These are phyloP conservation scores for Vaccinium darrowii DNA, from an alignment of 148 eudicot genomes.

Conservation along the genomic window DNA sequence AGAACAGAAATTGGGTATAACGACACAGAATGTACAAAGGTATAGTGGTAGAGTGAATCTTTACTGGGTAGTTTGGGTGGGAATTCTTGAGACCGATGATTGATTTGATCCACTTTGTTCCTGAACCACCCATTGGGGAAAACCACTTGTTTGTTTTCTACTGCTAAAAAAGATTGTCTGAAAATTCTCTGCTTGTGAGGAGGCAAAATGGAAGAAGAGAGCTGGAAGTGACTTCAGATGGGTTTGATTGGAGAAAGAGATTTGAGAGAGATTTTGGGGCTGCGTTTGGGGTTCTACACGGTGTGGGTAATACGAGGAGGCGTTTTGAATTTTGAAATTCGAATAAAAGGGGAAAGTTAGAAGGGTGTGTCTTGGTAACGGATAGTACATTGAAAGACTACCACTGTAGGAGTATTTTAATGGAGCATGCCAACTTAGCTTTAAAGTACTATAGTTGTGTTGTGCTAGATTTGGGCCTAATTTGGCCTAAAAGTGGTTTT, in stretches of 20 bases:
- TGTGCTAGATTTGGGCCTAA: background rate
- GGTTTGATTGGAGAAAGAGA: background rate
- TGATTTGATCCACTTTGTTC: constrained; percentile 71
- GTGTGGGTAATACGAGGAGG: background rate
- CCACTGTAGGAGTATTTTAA: background rate
- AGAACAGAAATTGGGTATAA: background rate
- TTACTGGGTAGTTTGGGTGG: constrained; percentile 49
- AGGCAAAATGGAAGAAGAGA: background rate
- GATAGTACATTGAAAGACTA: background rate
- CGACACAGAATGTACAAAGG: background rate
- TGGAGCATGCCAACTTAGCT: background rate
- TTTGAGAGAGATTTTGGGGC: constrained; percentile 1
- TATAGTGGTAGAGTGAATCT: background rate
- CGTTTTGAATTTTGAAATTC: constrained; percentile 44
- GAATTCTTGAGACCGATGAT: constrained; percentile 55
- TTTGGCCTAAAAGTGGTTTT: too few relatives aligned
- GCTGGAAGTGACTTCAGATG: too few relatives aligned
- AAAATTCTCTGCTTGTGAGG: constrained; percentile 2
- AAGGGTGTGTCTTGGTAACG: background rate
- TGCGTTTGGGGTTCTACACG: background rate
- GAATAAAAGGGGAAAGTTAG: constrained; percentile 8
- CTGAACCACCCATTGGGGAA: constrained; percentile 65
- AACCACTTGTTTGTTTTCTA: background rate
- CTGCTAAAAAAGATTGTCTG: background rate
- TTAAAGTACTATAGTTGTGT: background rate